Base-by-base conservation (phyloP, 148 eudicot species). In the Selenicereus undatus region DNA sequence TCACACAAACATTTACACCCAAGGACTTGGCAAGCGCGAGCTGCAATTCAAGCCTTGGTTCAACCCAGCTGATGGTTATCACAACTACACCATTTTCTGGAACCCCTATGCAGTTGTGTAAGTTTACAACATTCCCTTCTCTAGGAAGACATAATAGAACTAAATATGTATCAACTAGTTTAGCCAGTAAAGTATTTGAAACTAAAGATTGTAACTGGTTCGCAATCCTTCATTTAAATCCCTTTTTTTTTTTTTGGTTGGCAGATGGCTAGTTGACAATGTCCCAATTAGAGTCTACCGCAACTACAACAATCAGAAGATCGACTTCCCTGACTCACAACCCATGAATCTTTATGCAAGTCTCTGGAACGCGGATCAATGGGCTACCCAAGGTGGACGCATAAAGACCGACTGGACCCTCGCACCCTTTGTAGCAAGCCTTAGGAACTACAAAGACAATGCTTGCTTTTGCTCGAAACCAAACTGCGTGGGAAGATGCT, bases 11-110 rank as follows among this genome's bases (percentile, higher is more conserved):
- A 79, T 94, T 52, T 90, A 62, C 71, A 85, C 88, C 22, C 86
- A 89, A 83, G 97, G 97, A 74, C 58, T 45, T 9, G 97, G 94
- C 60, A 79, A 80, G 51, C 85, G 91, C 36, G 95, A 93, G 79
- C 89, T 90, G 69, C 95, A 94, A 58, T 93, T 94, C 80, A 66
- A 86, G 75, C 86, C 84, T 29, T 91, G 97, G 98, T 94, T 91
- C 76, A 90, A 94, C 82, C 95, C 96, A 18, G 79, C 91, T 10
- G 86, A 88, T 21, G 93, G 87, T 78, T 92, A 60, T 74, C 96
- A 94, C 84, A 88, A 81, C 84, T 94, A 91, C 87, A 88, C 93
- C 76, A 91, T 91, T 22, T 89, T 81, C 71, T 94, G 95, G 98
- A 91, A 80, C 76, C 90, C 91, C 36, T 85, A 68, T 5, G 76